Evolutionary conservation across 1,139 yeast species (phyloP), one percentile per base, ranked within the genome.

Genomic region (Kurtzmaniella natalensis): DNA sequence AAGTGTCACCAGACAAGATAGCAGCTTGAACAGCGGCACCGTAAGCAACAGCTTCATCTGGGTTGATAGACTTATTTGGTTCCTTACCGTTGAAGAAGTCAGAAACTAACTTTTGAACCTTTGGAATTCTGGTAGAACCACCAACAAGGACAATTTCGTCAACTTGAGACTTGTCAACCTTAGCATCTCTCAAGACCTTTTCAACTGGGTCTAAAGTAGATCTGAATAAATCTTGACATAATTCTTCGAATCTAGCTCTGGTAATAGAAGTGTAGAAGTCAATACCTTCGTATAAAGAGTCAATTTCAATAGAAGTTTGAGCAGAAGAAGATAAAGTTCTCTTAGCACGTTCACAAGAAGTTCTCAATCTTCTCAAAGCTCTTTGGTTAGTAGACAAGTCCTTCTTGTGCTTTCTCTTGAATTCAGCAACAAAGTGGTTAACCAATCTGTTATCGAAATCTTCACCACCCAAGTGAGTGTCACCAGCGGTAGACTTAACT

Each of bases 401-500:
- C 51, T 59, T 56, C 54, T 57, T 57, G 57, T 59, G 53, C 59
- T 57, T 61, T 53, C 64, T 57, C 63, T 60, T 60, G 60, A 61
- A 61, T 39, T 57, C 60, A 48, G 48, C 50, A 37, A 57, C 53
- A 37, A 61, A 59, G 57, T 60, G 64, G 50, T 46, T 59, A 64
- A 89, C 84, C 63, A 89, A 80, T 79, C 88, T 85, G 81, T 89
- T 81, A 72, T 88, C 96, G 73, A 89, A 89, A 78, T 89, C 97
- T 78, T 89, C 95, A 83, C 97, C 97, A 82, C 98, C 97, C 78
- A 89, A 83, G 75, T 89, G 98, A 60, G 98, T 92, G 76, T 92
- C 96, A 87, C 98, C 98, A 65, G 97, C 96, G 59, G 98, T 92
- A 59, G 98, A 94, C 81, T 89, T 89, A 64, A 92, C 98, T 63